phyloP scores from a whole-genome alignment of 306 rosid genomes.

The Fragaria vesca region DNA sequence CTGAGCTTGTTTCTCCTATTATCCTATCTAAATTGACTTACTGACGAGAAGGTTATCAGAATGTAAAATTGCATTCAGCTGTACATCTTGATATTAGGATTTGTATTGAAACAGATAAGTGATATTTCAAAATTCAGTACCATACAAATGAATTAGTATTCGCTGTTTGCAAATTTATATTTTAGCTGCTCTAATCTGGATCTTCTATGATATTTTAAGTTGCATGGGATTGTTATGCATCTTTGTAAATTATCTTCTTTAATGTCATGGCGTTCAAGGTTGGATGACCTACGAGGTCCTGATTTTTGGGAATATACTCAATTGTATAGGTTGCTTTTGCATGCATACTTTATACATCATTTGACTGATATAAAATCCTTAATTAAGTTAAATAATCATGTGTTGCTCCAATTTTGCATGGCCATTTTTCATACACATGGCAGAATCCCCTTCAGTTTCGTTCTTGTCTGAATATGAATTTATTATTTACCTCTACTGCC shows the following conservation, averaged over 20 bases:
- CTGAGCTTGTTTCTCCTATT: constrained; percentile 7
- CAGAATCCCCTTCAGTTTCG: background rate
- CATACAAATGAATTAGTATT: background rate
- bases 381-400: background rate
- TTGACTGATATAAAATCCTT: background rate
- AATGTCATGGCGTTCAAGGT: constrained; percentile 6
- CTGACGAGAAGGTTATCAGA: background rate
- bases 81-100: background rate
- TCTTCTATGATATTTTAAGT: background rate
- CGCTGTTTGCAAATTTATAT: background rate
- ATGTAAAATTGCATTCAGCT: background rate
- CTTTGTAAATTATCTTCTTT: background rate
- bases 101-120: background rate
- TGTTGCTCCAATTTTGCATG: background rate
- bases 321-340: background rate
- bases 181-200: background rate
- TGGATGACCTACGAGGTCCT: background rate
- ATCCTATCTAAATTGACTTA: background rate
- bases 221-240: constrained; percentile 3
- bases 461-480: background rate
- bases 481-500: background rate
- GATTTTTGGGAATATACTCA: background rate
- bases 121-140: background rate
- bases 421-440: background rate
- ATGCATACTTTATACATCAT: background rate